A percentile compares a stretch with the other conserved stretches of the same genome.
Conservation (phyloP, 2,329 filamentous ascomycete species). For the Harringtonia lauricola region DNA sequence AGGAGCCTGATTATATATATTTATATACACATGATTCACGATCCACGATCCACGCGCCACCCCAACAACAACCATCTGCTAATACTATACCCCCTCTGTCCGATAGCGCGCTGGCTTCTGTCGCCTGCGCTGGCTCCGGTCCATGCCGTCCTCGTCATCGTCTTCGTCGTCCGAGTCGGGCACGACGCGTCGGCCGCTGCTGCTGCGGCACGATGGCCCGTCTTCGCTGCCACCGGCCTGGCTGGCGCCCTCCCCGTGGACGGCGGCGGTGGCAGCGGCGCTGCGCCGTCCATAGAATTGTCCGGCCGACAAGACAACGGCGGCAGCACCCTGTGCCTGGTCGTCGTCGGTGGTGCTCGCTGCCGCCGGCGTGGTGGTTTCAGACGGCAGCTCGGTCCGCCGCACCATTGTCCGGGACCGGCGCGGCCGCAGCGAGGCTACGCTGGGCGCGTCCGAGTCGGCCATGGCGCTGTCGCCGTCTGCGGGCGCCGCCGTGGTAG, state of each 20-base stretch:
- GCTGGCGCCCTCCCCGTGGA: not conserved
- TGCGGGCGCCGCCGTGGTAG: not conserved
- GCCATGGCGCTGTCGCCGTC: not conserved
- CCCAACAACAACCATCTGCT: not conserved
- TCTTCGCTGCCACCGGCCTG: not conserved
- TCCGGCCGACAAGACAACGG: not conserved
- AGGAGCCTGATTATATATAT: no score
- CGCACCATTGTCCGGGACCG: no score
- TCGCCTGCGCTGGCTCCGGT: conserved; percentile 9
- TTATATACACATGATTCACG: no score
- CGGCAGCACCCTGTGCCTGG: no score
- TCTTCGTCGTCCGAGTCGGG: conserved; percentile 8
- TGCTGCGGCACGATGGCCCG: not conserved
- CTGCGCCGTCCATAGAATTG: conserved; percentile 2
- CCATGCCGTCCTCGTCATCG: conserved; percentile 2
- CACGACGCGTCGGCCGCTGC: conserved; percentile 2
- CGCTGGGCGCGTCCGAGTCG: conserved; percentile 1
- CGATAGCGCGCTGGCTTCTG: conserved; percentile 11
- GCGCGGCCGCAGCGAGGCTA: no score
- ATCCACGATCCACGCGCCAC: no score
- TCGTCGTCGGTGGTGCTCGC: conserved; percentile 1
- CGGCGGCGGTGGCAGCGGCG: not conserved
- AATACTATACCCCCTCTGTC: not conserved
- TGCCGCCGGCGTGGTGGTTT: not conserved
- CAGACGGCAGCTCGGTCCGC: not conserved